A percentile compares a stretch with the other conserved stretches of the same genome.
These are phyloP conservation scores for Acacia acuminata DNA, from an alignment of 306 rosid genomes.

Conservation along the genomic window DNA sequence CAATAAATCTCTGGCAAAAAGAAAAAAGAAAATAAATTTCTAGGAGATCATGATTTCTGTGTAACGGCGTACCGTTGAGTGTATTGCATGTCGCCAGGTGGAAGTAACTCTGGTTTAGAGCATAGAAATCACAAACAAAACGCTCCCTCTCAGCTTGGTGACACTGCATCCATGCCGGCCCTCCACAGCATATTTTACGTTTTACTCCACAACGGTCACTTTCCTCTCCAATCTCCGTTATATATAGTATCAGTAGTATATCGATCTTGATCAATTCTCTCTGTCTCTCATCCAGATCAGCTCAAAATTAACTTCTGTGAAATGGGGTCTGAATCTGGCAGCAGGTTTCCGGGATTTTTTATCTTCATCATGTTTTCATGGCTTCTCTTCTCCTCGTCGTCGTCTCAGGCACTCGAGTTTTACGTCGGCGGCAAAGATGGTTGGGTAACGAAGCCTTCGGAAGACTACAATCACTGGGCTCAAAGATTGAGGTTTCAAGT, in stretches of 20 bases:
- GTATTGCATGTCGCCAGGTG: conserved; percentile 37
- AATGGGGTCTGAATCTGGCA: conserved; percentile 31
- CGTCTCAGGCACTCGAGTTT: conserved; percentile 43
- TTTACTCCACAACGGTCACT: conserved; percentile 34
- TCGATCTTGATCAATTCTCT: neutral
- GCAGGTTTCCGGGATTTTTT: conserved; percentile 12
- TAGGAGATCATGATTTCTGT: neutral
- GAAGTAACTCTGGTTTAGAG: neutral
- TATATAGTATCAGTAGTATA: neutral
- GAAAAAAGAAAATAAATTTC: neutral
- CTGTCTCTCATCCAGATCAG: neutral
- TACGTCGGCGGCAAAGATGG: conserved; percentile 71
- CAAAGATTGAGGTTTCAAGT: conserved; percentile 60
- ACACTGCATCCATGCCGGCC: neutral
- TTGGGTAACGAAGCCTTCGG: conserved; percentile 61
- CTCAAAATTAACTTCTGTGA: neutral
- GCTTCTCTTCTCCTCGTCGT: conserved; percentile 6
- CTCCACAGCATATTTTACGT: neutral
- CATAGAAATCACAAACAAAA: neutral
- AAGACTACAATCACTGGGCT: conserved; percentile 59
- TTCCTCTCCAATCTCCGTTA: neutral
- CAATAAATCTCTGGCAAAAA: neutral
- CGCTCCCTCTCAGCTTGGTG: neutral
- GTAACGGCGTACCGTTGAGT: conserved; percentile 30
- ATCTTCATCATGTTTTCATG: conserved; percentile 13